Evolutionary conservation across 768 basidiomycete genomes (phyloP).

Genomic region (Holtermannia corniformis): DNA sequence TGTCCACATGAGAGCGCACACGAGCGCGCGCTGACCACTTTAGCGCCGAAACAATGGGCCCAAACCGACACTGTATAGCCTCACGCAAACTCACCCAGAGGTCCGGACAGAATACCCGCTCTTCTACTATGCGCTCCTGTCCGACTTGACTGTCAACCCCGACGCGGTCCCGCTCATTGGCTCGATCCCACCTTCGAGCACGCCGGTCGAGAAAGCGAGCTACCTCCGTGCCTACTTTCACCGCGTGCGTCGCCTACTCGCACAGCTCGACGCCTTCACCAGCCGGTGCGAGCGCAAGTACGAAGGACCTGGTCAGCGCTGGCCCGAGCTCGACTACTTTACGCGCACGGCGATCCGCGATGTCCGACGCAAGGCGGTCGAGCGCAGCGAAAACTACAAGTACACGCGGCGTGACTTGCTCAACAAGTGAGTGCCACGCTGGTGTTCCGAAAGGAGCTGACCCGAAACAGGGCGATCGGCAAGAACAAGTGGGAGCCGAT

Average conservation of each 20-base stretch:
- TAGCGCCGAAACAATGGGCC: constrained; percentile 1
- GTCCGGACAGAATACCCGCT: constrained; percentile 36
- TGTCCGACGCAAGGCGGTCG: constrained; percentile 38
- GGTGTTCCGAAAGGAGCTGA: not conserved
- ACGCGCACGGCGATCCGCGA: constrained; percentile 38
- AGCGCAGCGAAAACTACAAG: constrained; percentile 42
- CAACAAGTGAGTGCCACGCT: constrained; percentile 34
- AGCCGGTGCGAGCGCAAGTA: constrained; percentile 38
- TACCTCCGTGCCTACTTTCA: constrained; percentile 33
- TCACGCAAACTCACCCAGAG: constrained; percentile 28
- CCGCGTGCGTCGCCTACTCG: constrained; percentile 32
- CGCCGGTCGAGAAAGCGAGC: constrained; percentile 34
- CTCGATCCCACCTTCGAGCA: constrained; percentile 34
- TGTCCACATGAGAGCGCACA: not conserved
- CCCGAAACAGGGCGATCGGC: constrained; percentile 28
- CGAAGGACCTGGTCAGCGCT: constrained; percentile 34
- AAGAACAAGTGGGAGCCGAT: constrained; percentile 40
- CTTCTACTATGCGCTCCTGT: constrained; percentile 40
- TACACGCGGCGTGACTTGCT: constrained; percentile 40
- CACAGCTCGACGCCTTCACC: constrained; percentile 39
- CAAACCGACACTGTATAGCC: constrained; percentile 30
- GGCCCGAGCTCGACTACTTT: constrained; percentile 34
- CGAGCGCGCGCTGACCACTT: not conserved
- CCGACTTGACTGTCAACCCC: constrained; percentile 39
- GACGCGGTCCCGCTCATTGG: constrained; percentile 41